Evolutionary conservation across 169 alveolate species (phyloP).

Genomic region (Plasmodium malariae): DNA sequence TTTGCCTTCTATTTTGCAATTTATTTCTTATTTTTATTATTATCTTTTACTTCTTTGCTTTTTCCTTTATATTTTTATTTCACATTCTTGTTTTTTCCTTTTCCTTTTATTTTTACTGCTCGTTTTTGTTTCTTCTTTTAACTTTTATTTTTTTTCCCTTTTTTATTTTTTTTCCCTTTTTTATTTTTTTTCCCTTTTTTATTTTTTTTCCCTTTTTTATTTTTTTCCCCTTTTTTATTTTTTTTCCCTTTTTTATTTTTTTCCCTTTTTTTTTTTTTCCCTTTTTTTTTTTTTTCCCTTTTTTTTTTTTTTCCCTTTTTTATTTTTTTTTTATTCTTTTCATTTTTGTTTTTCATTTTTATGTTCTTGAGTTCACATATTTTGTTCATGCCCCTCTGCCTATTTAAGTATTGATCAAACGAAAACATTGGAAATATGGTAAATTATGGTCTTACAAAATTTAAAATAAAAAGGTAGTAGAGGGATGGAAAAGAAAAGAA

Average conservation of each 20-base stretch:
- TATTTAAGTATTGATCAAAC: too few relatives aligned
- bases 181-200: background rate
- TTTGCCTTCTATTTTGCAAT: too few relatives aligned
- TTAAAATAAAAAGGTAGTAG: too few relatives aligned
- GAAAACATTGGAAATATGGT: too few relatives aligned
- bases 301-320: background rate
- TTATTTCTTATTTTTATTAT: too few relatives aligned
- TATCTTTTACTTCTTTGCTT: too few relatives aligned
- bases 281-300: background rate
- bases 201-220: background rate
- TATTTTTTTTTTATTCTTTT: too few relatives aligned
- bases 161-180: background rate
- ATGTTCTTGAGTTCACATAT: too few relatives aligned
- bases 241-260: background rate
- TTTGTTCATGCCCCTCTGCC: too few relatives aligned
- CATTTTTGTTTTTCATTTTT: too few relatives aligned
- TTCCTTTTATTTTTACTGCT: background rate
- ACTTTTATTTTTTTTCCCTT: background rate
- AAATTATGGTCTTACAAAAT: too few relatives aligned
- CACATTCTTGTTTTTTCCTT: background rate
- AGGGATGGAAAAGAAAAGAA: too few relatives aligned
- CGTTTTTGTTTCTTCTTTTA: background rate
- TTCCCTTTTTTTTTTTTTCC: background rate
- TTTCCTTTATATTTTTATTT: background rate
- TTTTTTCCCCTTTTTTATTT: background rate